phyloP scores from a whole-genome alignment of 129 eudicot genomes.

The Helianthus tuberosus region DNA sequence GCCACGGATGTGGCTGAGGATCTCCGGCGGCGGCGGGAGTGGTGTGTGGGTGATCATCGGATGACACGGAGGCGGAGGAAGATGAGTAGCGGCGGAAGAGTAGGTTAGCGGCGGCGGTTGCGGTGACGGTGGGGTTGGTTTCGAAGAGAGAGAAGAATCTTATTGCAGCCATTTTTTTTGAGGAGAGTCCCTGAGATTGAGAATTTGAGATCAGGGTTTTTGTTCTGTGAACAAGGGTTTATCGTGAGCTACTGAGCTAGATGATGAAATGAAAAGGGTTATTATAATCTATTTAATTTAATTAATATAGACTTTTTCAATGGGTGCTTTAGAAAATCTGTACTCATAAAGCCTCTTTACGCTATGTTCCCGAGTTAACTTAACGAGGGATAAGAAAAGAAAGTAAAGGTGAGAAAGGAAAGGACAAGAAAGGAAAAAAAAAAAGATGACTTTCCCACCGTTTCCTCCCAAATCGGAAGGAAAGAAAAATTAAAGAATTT shows the following conservation, averaged over 20 bases:
- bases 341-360: too few species aligned
- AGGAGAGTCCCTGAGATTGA: neutral
- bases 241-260: neutral
- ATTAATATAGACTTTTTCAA: too few species aligned
- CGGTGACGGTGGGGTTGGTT: neutral
- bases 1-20: slow-evolving; percentile 69
- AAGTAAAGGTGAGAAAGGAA: too few species aligned
- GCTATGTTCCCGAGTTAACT: too few species aligned
- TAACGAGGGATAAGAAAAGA: too few species aligned
- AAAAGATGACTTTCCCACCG: too few species aligned
- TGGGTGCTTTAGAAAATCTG: too few species aligned
- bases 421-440: too few species aligned
- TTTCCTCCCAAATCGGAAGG: too few species aligned
- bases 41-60: slow-evolving; percentile 18
- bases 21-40: slow-evolving; percentile 7
- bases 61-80: slow-evolving; percentile 42
- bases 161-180: slow-evolving; percentile 33
- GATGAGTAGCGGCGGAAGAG: slow-evolving; percentile 54
- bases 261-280: too few species aligned
- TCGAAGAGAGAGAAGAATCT: slow-evolving; percentile 43
- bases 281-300: too few species aligned
- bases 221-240: slow-evolving; percentile 12
- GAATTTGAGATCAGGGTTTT: slow-evolving; percentile 33
- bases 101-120: slow-evolving; percentile 1
- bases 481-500: too few species aligned